Evolutionary conservation across 768 basidiomycete genomes (phyloP).

Genomic region (Fomitopsis pulvina): DNA sequence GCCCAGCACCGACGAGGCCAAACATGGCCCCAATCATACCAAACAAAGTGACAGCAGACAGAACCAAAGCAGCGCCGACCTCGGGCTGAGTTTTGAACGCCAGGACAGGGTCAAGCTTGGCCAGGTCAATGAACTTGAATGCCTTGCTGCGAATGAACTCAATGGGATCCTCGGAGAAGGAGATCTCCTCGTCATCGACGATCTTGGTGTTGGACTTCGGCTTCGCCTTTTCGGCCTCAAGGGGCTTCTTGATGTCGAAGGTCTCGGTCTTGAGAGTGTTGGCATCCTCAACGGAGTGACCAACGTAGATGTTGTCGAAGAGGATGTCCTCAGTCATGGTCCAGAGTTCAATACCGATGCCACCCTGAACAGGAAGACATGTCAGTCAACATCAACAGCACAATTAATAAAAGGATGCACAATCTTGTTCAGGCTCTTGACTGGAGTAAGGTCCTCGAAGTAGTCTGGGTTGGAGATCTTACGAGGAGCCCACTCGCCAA

Average conservation of each 20-base stretch:
- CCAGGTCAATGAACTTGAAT: conserved; percentile 73
- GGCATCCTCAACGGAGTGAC: conserved; percentile 84
- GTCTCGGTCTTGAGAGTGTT: conserved; percentile 78
- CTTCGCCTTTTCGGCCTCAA: conserved; percentile 40
- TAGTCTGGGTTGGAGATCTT: conserved; percentile 87
- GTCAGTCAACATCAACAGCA: background rate
- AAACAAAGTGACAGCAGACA: conserved; percentile 71
- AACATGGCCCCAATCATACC: conserved; percentile 79
- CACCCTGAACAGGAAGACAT: conserved; percentile 45
- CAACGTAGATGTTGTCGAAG: conserved; percentile 92
- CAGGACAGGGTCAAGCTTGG: conserved; percentile 63
- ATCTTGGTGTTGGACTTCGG: conserved; percentile 29
- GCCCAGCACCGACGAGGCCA: conserved; percentile 67
- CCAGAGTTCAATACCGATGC: conserved; percentile 98
- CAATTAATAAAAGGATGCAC: conserved; percentile 27
- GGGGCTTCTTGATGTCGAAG: conserved; percentile 83
- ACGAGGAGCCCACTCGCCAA: conserved; percentile 87
- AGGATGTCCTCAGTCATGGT: conserved; percentile 97
- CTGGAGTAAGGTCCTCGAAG: conserved; percentile 83
- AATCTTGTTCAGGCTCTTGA: conserved; percentile 81
- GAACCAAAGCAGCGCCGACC: conserved; percentile 72
- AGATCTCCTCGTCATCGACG: conserved; percentile 39
- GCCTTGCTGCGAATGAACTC: conserved; percentile 75
- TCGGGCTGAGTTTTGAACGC: conserved; percentile 90
- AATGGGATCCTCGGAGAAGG: conserved; percentile 70